Percentiles rank a stretch among this genome's conserved stretches.
These are phyloP conservation scores for Leucosporidium yakuticum DNA, from an alignment of 768 basidiomycete genomes.

Conservation along the genomic window DNA sequence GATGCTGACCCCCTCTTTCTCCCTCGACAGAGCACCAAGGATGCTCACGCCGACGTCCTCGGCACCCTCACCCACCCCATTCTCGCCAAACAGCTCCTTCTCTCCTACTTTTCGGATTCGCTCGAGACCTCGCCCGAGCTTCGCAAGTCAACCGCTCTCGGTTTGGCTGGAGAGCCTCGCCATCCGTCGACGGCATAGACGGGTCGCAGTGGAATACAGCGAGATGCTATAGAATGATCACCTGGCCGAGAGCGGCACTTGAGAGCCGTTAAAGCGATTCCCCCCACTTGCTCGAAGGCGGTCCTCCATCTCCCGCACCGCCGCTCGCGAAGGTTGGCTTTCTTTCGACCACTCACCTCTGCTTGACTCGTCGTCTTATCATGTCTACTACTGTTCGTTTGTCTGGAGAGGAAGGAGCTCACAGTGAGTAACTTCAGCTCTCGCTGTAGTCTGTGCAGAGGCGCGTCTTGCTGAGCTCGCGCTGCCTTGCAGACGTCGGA, in stretches of 20 bases:
- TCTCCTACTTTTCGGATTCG: conserved; percentile 44
- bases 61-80: conserved; percentile 41
- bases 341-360: background rate
- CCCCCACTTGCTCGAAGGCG: background rate
- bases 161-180: conserved; percentile 17
- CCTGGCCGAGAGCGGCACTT: too few species aligned
- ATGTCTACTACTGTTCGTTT: conserved; percentile 1
- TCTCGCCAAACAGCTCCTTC: conserved; percentile 43
- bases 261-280: too few species aligned
- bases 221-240: too few species aligned
- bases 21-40: conserved; percentile 2
- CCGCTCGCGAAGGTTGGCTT: background rate
- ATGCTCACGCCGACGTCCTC: conserved; percentile 37
- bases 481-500: conserved; percentile 17
- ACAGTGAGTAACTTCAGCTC: conserved; percentile 4
- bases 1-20: background rate
- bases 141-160: conserved; percentile 21
- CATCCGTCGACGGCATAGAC: too few species aligned
- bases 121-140: conserved; percentile 21
- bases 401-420: conserved; percentile 8
- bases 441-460: background rate
- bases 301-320: background rate
- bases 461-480: background rate
- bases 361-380: too few species aligned
- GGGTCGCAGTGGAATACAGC: too few species aligned